A percentile compares a stretch with the other conserved stretches of the same genome.
Conservation (phyloP, 768 basidiomycete genomes). For the Collybiopsis luxurians region DNA sequence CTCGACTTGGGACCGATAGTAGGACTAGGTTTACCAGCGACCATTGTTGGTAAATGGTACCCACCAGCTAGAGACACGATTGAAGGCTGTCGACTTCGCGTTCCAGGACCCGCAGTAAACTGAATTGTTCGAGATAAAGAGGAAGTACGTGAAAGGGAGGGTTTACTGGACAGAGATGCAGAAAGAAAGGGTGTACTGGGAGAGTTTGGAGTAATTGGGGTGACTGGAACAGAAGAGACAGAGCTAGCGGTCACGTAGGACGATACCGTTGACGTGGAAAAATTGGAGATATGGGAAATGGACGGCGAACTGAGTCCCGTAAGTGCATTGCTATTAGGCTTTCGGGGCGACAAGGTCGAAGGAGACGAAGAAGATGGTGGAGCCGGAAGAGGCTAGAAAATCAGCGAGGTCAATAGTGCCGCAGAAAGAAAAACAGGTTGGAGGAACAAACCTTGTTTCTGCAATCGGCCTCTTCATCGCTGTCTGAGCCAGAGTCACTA, state of each 20-base stretch:
- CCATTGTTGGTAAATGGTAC: conserved; percentile 5
- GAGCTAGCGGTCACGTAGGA: conserved; percentile 3
- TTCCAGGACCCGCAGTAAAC: neutral
- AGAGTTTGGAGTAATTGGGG: neutral
- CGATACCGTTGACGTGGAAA: conserved; percentile 1
- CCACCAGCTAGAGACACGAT: conserved; percentile 4
- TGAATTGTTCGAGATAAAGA: neutral
- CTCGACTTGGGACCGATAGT: neutral
- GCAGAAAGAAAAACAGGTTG: neutral
- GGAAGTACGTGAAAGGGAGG: neutral
- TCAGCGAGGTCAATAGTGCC: neutral
- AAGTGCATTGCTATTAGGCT: neutral
- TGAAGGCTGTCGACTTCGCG: conserved; percentile 6
- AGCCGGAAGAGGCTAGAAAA: conserved; percentile 2
- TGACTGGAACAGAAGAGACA: neutral
- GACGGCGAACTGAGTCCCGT: neutral
- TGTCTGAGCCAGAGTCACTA: neutral
- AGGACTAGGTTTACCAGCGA: conserved; percentile 2
- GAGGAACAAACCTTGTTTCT: conserved; percentile 6
- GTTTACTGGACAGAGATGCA: neutral
- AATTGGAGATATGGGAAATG: neutral
- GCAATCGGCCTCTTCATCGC: neutral
- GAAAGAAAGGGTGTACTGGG: neutral
- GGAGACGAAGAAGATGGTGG: conserved; percentile 7
- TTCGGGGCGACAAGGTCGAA: neutral